Conservation (phyloP, 1,284 basidiomycete species). For the Trichosporon sp. region DNA sequence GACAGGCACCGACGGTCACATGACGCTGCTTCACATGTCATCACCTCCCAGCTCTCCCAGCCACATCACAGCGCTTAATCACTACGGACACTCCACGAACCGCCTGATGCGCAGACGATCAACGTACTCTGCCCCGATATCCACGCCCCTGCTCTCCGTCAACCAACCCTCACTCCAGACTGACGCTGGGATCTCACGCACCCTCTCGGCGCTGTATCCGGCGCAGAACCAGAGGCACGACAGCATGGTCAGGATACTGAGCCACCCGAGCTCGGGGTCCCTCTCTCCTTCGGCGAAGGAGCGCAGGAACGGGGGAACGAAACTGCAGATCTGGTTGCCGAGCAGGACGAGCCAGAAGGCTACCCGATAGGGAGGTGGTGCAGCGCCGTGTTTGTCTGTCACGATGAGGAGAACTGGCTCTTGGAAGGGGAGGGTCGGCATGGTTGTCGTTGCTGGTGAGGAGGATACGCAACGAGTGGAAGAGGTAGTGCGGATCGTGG, state of each 20-base stretch:
- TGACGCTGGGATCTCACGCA: too few species aligned
- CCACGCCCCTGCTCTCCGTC: background rate
- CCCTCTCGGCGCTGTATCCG: too few species aligned
- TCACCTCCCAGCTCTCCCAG: too few species aligned
- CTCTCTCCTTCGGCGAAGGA: background rate
- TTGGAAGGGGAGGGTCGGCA: background rate
- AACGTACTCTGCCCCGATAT: background rate
- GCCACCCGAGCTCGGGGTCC: too few species aligned
- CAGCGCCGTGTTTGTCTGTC: background rate
- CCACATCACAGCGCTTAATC: too few species aligned
- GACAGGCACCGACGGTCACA: too few species aligned
- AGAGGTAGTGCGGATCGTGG: too few species aligned
- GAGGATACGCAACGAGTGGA: background rate
- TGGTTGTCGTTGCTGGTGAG: background rate
- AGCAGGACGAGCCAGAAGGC: background rate
- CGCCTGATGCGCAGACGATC: background rate
- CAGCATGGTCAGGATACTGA: background rate
- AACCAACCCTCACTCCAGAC: background rate
- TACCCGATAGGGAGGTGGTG: too few species aligned
- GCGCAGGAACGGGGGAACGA: background rate
- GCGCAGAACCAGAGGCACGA: too few species aligned
- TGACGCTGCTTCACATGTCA: too few species aligned
- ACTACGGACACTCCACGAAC: background rate
- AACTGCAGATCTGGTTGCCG: background rate
- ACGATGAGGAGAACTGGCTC: background rate